These are phyloP conservation scores for Euphorbia pulcherrima DNA, from an alignment of 345 rosid genomes.

Conservation along the genomic window DNA sequence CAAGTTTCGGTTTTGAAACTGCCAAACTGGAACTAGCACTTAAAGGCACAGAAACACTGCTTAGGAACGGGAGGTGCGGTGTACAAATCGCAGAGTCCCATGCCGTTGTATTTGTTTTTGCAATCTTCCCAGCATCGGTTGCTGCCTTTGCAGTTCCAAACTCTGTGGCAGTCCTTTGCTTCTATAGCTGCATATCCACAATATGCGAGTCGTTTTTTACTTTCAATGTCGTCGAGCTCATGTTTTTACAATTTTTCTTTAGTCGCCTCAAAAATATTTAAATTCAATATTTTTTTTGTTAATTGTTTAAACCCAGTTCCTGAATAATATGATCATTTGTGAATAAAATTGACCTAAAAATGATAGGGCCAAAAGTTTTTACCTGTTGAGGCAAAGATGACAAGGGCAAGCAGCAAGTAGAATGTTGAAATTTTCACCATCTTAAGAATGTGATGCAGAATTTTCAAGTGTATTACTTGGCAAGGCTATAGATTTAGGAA, in stretches of 20 bases:
- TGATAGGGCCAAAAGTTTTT: background rate
- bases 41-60: conserved; percentile 39
- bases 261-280: background rate
- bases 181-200: conserved; percentile 12
- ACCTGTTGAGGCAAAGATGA: conserved; percentile 14
- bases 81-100: conserved; percentile 30
- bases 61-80: conserved; percentile 32
- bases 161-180: conserved; percentile 35
- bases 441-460: background rate
- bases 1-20: too few relatives aligned
- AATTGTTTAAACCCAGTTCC: background rate
- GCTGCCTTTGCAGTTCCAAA: conserved; percentile 33
- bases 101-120: conserved; percentile 27
- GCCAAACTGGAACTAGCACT: conserved; percentile 18
- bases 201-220: background rate
- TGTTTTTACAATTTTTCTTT: background rate
- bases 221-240: too few relatives aligned
- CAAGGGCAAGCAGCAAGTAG: conserved; percentile 20
- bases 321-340: too few relatives aligned
- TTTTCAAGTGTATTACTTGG: too few relatives aligned
- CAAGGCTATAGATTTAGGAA: background rate
- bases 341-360: background rate
- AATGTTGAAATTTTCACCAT: conserved; percentile 20
- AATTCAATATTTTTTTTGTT: background rate
- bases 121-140: conserved; percentile 35